phyloP scores from a whole-genome alignment of 352 stramenopile species.

The Plasmopara viticola region DNA sequence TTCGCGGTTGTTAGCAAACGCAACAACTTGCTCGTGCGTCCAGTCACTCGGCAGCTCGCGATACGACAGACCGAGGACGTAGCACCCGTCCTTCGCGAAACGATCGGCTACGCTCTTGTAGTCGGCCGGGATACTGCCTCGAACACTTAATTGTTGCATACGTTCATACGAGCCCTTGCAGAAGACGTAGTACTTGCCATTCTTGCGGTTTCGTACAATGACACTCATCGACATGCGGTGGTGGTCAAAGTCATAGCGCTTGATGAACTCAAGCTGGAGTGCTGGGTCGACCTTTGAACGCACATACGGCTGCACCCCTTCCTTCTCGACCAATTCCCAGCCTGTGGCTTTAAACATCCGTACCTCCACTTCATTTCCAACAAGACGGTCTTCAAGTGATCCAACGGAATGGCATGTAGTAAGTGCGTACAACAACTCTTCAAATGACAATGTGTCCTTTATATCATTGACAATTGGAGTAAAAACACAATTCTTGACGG shows the following conservation, averaged over 20 bases:
- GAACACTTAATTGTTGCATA: constrained; percentile 54
- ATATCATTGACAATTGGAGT: constrained; percentile 50
- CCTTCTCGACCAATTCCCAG: constrained; percentile 56
- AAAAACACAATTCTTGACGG: constrained; percentile 38
- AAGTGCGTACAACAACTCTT: constrained; percentile 56
- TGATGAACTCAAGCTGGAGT: constrained; percentile 64
- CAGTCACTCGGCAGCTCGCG: constrained; percentile 41
- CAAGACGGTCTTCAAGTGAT: constrained; percentile 53
- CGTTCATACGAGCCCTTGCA: constrained; percentile 89
- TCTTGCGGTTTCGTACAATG: constrained; percentile 60
- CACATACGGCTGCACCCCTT: constrained; percentile 39
- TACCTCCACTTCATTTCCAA: constrained; percentile 86
- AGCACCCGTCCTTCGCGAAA: constrained; percentile 76
- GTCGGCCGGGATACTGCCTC: constrained; percentile 50
- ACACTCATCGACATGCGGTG: constrained; percentile 89
- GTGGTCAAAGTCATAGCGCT: constrained; percentile 90
- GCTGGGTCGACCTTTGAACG: constrained; percentile 33
- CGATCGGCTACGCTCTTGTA: constrained; percentile 57
- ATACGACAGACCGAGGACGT: constrained; percentile 81
- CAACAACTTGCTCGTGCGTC: constrained; percentile 16
- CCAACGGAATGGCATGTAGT: constrained; percentile 82
- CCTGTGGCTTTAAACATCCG: constrained; percentile 79
- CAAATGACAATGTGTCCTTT: constrained; percentile 26
- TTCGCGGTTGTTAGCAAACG: constrained; percentile 54
- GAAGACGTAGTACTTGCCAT: constrained; percentile 62